A percentile compares a stretch with the other conserved stretches of the same genome.
Conservation (phyloP, 2,329 filamentous ascomycete species). For the Diaporthe citrichinensis region DNA sequence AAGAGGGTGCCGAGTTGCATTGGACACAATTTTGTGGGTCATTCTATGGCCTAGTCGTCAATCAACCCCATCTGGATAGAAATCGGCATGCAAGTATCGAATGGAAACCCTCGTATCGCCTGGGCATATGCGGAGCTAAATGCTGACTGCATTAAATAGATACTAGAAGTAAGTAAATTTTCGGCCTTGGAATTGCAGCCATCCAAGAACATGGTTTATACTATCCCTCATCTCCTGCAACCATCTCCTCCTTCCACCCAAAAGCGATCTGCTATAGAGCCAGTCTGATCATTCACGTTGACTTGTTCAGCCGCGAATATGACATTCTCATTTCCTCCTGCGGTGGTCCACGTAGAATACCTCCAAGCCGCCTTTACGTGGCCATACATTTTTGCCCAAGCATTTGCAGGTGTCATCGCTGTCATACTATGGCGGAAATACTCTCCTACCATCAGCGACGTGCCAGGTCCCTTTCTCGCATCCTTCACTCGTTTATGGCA, state of each 20-base stretch:
- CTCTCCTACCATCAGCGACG: constrained; percentile 1
- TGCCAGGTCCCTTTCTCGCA: constrained; percentile 25
- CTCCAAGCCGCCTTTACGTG: neutral
- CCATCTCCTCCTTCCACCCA: neutral
- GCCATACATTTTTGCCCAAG: neutral
- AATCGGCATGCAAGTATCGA: neutral
- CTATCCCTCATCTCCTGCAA: neutral
- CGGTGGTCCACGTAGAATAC: neutral
- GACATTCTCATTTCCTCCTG: neutral
- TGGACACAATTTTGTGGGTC: neutral
- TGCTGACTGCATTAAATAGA: constrained; percentile 11
- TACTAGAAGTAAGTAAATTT: too few relatives aligned
- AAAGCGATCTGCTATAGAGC: neutral
- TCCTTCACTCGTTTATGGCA: constrained; percentile 26
- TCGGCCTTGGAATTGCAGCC: neutral
- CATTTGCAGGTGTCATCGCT: neutral
- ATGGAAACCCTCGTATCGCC: neutral
- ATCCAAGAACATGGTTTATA: neutral
- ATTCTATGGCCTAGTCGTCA: too few relatives aligned
- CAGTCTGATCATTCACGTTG: neutral
- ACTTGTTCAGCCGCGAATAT: neutral
- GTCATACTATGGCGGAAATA: constrained; percentile 10
- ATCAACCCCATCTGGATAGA: neutral
- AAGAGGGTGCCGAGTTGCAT: neutral
- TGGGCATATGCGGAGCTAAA: constrained; percentile 5